Conservation (phyloP, 345 rosid genomes). For the Limnanthes douglasii region DNA sequence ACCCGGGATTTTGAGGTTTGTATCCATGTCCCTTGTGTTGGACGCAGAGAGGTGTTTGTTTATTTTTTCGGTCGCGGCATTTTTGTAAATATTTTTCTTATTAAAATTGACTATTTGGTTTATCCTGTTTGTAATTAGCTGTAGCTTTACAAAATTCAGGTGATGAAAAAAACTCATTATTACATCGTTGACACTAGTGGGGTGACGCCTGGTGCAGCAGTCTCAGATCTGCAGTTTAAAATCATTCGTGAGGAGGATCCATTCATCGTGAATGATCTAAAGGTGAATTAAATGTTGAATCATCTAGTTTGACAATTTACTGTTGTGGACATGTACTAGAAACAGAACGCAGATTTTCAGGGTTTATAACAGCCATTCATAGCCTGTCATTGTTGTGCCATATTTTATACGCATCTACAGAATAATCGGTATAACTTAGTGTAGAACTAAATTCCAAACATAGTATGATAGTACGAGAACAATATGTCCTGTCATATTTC, state of each 20-base stretch:
- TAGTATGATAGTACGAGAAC: no score
- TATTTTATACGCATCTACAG: no score
- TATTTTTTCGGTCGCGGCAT: neutral
- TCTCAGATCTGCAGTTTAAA: conserved; percentile 68
- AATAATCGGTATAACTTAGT: no score
- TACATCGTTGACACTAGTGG: conserved; percentile 81
- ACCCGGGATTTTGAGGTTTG: conserved; percentile 69
- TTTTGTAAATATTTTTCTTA: neutral
- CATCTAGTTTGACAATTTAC: no score
- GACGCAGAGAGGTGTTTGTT: neutral
- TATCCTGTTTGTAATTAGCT: conserved; percentile 3
- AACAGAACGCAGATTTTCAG: no score
- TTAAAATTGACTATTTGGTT: neutral
- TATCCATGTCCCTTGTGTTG: neutral
- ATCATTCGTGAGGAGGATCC: conserved; percentile 70
- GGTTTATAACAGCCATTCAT: no score
- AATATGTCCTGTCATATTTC: no score
- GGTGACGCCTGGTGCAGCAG: conserved; percentile 77
- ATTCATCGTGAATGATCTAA: conserved; percentile 47
- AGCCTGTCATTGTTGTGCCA: no score
- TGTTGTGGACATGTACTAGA: no score
- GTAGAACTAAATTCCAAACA: no score
- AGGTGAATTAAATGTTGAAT: no score
- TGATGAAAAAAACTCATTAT: conserved; percentile 95
- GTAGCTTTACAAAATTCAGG: conserved; percentile 25